Evolutionary conservation across 2,329 filamentous ascomycete species (phyloP), one percentile per base, ranked within the genome.

Genomic region (Phialophora tarda): DNA sequence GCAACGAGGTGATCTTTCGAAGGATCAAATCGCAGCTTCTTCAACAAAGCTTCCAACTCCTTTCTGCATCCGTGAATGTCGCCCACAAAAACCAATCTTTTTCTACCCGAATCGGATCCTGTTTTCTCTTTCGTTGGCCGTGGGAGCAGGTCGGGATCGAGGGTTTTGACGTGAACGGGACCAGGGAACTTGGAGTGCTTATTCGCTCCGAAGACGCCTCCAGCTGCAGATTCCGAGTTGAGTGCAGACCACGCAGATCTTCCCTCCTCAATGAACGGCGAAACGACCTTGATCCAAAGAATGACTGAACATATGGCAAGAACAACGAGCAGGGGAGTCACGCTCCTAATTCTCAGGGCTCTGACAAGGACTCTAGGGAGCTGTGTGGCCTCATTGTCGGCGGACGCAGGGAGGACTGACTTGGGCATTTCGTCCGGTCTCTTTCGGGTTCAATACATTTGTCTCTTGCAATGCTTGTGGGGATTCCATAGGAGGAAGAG

Each of bases 51-150:
- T 38, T 79, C 72, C 68, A 87, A 83, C 68, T 92, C 86, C 12
- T 85, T 77, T 72, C 87, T 87, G 82, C 95, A 95, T 57, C 95
- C 95, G 80, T 98, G 94, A 14, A 98, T 92, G 79, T 99, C 95
- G 62, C 95, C 94, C 38, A 98, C 83, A 67, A 98, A 83, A 38
- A 98, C 82, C 26, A 99, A 81, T 21, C 93, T 83, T 62, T 85
- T 86, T 64, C 70, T 77, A 50, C 75, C 62, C 44, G 71, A 57
- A 24, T 71, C 63, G 32, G 78, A 75, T 44, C 74, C 73, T 48
- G 74, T 71, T 10, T 76, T 74, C 11, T 50, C 23, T 75, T 47
- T 57, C 70, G 60, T 56, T 10, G 67, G 55, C 24, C 56, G 53
- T 28, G 84, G 84, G 12, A 86, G 69, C 57, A 84, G 74, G 3